Base-by-base conservation (phyloP, 2,329 filamentous ascomycete species). In the Aspergillus amoenus region DNA sequence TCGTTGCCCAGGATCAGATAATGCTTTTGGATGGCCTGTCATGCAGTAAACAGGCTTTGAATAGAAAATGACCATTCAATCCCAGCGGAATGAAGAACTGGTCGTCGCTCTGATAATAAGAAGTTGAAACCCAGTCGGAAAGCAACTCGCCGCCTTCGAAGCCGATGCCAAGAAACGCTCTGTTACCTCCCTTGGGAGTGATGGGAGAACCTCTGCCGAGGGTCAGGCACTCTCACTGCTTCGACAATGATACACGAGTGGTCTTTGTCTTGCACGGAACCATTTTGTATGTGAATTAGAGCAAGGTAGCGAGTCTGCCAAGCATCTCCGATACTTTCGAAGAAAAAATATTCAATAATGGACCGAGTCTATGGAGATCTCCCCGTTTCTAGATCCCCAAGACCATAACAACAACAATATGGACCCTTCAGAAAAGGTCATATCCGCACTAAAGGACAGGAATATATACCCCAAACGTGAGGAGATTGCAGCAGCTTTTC, bases 361-460 rank as follows among this genome's bases (percentile, higher is more conserved):
- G 24, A 34, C 22, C 32, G 24, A 12, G 37, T 41, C 21, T 41
- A 17, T 39, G 32, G 47, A 39, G 32, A 22, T 41, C 13, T 18
- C 47, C 34, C 32, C 37, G 18, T 50, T 41, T 41, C 47, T 40
- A n/a, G 32, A 50, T 50, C 43, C 11, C 39, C 37, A 13, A 18
- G 8, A 27, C 30, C 32, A 59, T 24, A 57, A 59, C 51, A 56
- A 49, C 45, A 48, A 48, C 59, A 59, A 63, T 57, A 53, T 48
- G 43, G 61, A 66, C 48, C 59, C 61, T 44, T 51, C 58, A 42
- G 62, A 65, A 24, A 44, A 39, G 6, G 34, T 75, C 27, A 55
- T 70, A 17, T 61, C 65, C 12, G 62, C 65, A 21, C 61, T 73
- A 21, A 70, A 67, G 51, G 69, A 70, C 34, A 68, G 68, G 48